These are phyloP conservation scores for Pseudognaphalium luteoalbum DNA, from an alignment of 129 eudicot genomes.

Conservation along the genomic window DNA sequence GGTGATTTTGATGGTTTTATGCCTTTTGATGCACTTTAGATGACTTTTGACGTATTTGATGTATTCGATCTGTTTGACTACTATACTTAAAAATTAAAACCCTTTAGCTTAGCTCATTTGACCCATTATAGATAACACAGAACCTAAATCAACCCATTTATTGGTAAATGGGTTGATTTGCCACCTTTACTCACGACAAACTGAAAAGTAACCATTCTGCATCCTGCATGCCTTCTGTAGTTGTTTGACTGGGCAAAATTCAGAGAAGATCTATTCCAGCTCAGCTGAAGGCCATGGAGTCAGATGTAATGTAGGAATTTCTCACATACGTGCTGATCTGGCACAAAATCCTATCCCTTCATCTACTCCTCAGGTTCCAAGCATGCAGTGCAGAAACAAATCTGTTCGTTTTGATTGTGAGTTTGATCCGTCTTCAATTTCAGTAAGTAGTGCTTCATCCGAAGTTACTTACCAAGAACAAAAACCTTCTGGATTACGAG, in stretches of 20 bases:
- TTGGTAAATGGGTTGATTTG: not conserved
- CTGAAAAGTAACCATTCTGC: slow-evolving; percentile 14
- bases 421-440: slow-evolving; percentile 40
- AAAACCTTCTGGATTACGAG: slow-evolving; percentile 31
- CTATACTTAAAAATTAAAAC: not conserved
- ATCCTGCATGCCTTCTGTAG: slow-evolving; percentile 27
- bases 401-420: slow-evolving; percentile 53
- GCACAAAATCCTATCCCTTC: slow-evolving; percentile 27
- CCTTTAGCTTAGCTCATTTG: not conserved
- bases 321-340: slow-evolving; percentile 12
- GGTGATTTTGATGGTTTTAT: not conserved
- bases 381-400: slow-evolving; percentile 42
- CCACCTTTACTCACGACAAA: slow-evolving; percentile 4
- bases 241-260: slow-evolving; percentile 45
- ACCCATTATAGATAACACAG: not conserved
- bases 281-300: slow-evolving; percentile 28
- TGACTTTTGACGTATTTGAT: not conserved
- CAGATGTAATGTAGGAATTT: slow-evolving; percentile 10
- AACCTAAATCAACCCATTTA: not conserved
- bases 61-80: not conserved
- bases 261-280: slow-evolving; percentile 31
- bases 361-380: slow-evolving; percentile 1
- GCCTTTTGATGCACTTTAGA: not conserved
- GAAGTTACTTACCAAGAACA: slow-evolving; percentile 39
- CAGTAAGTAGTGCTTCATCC: slow-evolving; percentile 44